phyloP scores from a whole-genome alignment of 2,329 filamentous ascomycete species.

The Neonectria ditissima region DNA sequence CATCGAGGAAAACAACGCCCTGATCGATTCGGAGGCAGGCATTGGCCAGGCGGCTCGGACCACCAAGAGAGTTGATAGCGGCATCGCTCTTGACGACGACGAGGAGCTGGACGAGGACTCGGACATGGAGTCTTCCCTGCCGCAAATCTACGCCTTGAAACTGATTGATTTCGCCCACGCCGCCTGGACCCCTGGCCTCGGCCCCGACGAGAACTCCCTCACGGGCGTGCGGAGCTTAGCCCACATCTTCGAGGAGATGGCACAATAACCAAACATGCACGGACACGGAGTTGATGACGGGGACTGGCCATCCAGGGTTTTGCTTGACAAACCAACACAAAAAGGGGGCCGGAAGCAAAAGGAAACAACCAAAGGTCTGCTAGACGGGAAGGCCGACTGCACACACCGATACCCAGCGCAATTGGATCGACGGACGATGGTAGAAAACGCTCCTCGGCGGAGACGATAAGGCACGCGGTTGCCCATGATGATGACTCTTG shows the following conservation, averaged over 20 bases:
- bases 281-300: slow-evolving; percentile 35
- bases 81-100: slow-evolving; percentile 62
- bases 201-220: slow-evolving; percentile 87
- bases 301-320: slow-evolving; percentile 27
- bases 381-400: slow-evolving; percentile 37
- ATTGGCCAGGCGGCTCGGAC: slow-evolving; percentile 48
- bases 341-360: slow-evolving; percentile 24
- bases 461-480: slow-evolving; percentile 36
- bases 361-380: slow-evolving; percentile 28
- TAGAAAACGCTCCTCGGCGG: slow-evolving; percentile 40
- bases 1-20: slow-evolving; percentile 65
- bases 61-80: slow-evolving; percentile 65
- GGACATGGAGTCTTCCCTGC: slow-evolving; percentile 57
- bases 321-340: slow-evolving; percentile 14
- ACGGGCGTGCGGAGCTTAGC: slow-evolving; percentile 78
- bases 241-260: slow-evolving; percentile 77
- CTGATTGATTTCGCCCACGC: slow-evolving; percentile 99
- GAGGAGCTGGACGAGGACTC: slow-evolving; percentile 63
- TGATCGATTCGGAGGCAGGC: slow-evolving; percentile 65
- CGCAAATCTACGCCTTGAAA: slow-evolving; percentile 82
- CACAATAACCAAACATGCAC: slow-evolving; percentile 43
- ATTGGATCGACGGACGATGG: slow-evolving; percentile 37
- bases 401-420: slow-evolving; percentile 44
- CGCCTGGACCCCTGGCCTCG: slow-evolving; percentile 81
- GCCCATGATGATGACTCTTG: slow-evolving; percentile 39